Base-by-base conservation (phyloP, 306 rosid species). In the Lathyrus oleraceus region DNA sequence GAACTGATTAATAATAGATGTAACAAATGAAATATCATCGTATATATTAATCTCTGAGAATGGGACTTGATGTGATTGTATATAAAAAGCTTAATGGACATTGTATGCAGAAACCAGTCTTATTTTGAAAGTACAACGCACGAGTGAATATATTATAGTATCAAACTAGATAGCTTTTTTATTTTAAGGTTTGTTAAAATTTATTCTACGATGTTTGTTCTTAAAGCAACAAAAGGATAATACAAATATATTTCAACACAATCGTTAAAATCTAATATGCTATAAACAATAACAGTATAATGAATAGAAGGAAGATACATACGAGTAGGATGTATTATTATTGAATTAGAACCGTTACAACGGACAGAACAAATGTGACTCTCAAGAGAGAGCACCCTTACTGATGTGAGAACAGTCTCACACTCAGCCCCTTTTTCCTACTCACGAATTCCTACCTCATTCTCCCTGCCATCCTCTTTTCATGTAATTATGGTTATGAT, bases 71-170 rank as follows among this genome's bases (percentile, higher is more conserved):
- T 56, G n/a, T 53, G 27, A 0, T 14, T 71, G 77, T 71, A 65
- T 45, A 56, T 77, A 70, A 10, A 21, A 62, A 77, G 35, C 10
- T 51, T 3, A 2, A 69, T 77, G 27, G 61, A 70, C 42, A 40
- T 44, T 77, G 54, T 64, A 76, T 40, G 73, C 71, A 69, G 62
- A 69, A 30, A 36, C 66, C 21, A 54, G 36, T 77, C 61, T 72
- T 77, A 63, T 77, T 77, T 63, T 43, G 67, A 61, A 63, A 12
- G 43, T 53, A 69, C 44, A n/a, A 15, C 42, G 42, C 60, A 1
- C 23, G 43, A 76, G 63, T 52, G 23, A 69, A 76, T 76, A 49
- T 61, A 8, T 48, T 67, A 8, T 56, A 16, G 39, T 30, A 53
- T 49, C 3, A 51, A 63, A 17, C 11, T 64, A 73, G 71, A 52